phyloP scores from a whole-genome alignment of 2,329 filamentous ascomycete species.

The Graphilbum fragrans region DNA sequence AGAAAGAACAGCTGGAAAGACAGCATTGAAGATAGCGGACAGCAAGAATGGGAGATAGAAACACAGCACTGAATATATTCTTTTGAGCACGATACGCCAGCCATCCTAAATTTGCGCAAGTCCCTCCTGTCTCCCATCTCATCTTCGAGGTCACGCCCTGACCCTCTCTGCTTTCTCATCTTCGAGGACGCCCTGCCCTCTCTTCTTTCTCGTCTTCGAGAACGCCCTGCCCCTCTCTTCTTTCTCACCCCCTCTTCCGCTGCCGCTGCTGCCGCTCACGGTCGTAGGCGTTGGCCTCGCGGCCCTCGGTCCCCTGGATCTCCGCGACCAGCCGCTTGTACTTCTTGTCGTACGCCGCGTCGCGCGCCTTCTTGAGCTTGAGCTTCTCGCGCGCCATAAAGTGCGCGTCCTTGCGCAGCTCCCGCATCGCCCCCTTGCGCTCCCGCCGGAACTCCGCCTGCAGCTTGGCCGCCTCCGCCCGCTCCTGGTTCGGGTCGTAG shows the following conservation, averaged over 20 bases:
- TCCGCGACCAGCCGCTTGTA: conserved; percentile 84
- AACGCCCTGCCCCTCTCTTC: background rate
- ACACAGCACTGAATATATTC: too few species aligned
- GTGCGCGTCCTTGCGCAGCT: conserved; percentile 87
- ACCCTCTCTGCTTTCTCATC: too few species aligned
- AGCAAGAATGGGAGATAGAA: too few species aligned
- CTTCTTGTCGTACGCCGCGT: conserved; percentile 92
- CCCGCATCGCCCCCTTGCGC: conserved; percentile 85
- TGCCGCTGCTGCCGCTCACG: conserved; percentile 69
- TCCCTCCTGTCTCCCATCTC: too few species aligned
- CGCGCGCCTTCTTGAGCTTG: conserved; percentile 82
- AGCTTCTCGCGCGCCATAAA: conserved; percentile 89
- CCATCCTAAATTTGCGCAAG: too few species aligned
- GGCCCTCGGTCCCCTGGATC: conserved; percentile 89
- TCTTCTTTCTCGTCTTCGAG: background rate
- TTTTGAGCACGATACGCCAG: too few species aligned
- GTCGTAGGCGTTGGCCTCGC: conserved; percentile 80
- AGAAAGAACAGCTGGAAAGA: too few species aligned
- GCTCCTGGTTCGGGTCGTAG: conserved; percentile 91
- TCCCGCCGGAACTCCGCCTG: conserved; percentile 89
- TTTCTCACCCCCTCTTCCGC: conserved; percentile 32
- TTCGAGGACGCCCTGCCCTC: background rate
- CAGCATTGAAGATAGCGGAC: too few species aligned
- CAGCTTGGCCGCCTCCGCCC: conserved; percentile 73
- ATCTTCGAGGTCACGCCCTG: too few species aligned